A percentile compares a stretch with the other conserved stretches of the same genome.
These are phyloP conservation scores for Candida silvicultrix DNA, from an alignment of 805 yeast species.

Conservation along the genomic window DNA sequence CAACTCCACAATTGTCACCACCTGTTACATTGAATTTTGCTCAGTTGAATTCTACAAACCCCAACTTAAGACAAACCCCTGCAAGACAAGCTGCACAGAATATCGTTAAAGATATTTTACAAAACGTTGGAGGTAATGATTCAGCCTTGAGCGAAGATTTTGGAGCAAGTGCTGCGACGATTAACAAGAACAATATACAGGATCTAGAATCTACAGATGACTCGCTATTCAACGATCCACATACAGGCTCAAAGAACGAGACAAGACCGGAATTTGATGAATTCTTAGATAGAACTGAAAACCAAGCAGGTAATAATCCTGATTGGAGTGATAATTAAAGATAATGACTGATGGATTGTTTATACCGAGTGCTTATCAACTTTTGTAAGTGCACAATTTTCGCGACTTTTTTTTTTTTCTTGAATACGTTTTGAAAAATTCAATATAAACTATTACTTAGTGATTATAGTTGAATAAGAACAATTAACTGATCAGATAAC, in stretches of 20 bases:
- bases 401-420: too few relatives aligned
- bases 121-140: slow-evolving; percentile 22
- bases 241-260: neutral
- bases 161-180: neutral
- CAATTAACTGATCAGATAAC: too few relatives aligned
- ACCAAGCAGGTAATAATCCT: neutral
- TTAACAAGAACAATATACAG: neutral
- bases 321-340: slow-evolving; percentile 18
- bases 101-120: slow-evolving; percentile 18
- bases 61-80: slow-evolving; percentile 7
- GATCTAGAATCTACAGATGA: slow-evolving; percentile 1
- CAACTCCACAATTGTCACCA: slow-evolving; percentile 17
- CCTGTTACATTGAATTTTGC: slow-evolving; percentile 20
- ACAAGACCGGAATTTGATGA: slow-evolving; percentile 17
- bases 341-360: too few relatives aligned
- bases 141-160: slow-evolving; percentile 4
- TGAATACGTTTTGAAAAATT: too few relatives aligned
- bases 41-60: slow-evolving; percentile 1
- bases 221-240: slow-evolving; percentile 5
- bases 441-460: too few relatives aligned
- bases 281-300: slow-evolving; percentile 9
- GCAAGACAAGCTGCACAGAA: slow-evolving; percentile 19
- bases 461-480: too few relatives aligned
- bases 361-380: too few relatives aligned
- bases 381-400: too few relatives aligned